phyloP scores from a whole-genome alignment of 306 rosid species.

The Trifolium repens region DNA sequence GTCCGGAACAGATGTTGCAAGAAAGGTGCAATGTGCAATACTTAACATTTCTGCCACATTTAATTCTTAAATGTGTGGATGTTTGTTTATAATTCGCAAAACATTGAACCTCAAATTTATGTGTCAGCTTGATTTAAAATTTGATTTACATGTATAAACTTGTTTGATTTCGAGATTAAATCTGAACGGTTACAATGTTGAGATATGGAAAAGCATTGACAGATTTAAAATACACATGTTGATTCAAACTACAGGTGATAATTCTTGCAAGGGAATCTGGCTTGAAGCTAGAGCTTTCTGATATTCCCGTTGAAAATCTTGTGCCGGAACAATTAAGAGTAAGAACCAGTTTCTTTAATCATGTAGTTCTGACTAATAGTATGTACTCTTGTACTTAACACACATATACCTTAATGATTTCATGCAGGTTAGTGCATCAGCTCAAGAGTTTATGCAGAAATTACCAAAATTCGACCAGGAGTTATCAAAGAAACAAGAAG shows the following conservation, averaged over 20 bases:
- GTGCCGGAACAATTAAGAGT: conserved; percentile 90
- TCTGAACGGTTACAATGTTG: not conserved
- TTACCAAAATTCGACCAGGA: conserved; percentile 75
- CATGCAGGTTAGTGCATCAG: conserved; percentile 74
- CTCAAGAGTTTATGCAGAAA: conserved; percentile 81
- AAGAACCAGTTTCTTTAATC: conserved; percentile 40
- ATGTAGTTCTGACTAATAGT: conserved; percentile 21
- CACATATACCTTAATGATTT: conserved; percentile 22
- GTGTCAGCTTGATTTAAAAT: not conserved
- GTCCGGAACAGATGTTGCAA: conserved; percentile 94
- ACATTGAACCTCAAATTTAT: conserved; percentile 12
- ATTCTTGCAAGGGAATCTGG: conserved; percentile 99
- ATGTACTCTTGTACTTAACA: conserved; percentile 31
- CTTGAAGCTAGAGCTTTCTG: conserved; percentile 80
- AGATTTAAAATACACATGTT: conserved; percentile 9
- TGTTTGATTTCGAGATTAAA: conserved; percentile 8
- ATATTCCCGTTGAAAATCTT: conserved; percentile 90
- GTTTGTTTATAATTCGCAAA: not conserved
- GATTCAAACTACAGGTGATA: conserved; percentile 66
- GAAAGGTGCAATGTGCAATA: conserved; percentile 67
- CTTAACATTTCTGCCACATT: conserved; percentile 25
- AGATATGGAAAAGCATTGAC: not conserved
- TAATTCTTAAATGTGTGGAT: conserved; percentile 32
- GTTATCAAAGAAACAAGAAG: conserved; percentile 60
- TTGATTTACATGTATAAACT: not conserved